Conservation (phyloP, 148 eudicot genomes). For the Camellia sinensis region DNA sequence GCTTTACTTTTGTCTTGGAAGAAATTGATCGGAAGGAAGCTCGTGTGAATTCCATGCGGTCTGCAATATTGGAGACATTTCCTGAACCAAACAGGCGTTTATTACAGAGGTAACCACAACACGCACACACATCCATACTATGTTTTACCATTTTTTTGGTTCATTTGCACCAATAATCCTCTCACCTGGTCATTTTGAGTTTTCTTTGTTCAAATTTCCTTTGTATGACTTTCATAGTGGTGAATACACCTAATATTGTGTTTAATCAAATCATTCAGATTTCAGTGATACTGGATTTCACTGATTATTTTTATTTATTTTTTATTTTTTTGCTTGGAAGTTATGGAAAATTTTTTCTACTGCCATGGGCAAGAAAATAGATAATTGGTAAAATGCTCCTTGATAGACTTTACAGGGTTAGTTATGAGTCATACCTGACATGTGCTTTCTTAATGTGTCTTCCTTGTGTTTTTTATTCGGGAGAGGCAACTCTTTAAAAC, state of each 20-base stretch:
- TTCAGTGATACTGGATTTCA: not conserved
- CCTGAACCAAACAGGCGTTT: constrained; percentile 98
- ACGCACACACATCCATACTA: not conserved
- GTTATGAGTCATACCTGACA: too few relatives aligned
- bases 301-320: too few relatives aligned
- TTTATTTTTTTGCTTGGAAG: too few relatives aligned
- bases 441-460: too few relatives aligned
- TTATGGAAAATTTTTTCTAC: too few relatives aligned
- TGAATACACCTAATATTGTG: not conserved
- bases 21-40: constrained; percentile 85
- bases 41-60: constrained; percentile 76
- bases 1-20: constrained; percentile 26
- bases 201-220: not conserved
- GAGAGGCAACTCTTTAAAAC: too few relatives aligned
- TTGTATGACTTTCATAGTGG: not conserved
- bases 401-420: too few relatives aligned
- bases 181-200: not conserved
- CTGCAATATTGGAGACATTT: constrained; percentile 85
- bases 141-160: not conserved
- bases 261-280: not conserved
- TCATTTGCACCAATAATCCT: not conserved
- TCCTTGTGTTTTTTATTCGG: too few relatives aligned
- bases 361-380: too few relatives aligned
- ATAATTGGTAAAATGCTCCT: too few relatives aligned
- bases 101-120: constrained; percentile 64